These are phyloP conservation scores for Monosporascus sp. DNA, from an alignment of 2,329 filamentous ascomycete species.

Conservation along the genomic window DNA sequence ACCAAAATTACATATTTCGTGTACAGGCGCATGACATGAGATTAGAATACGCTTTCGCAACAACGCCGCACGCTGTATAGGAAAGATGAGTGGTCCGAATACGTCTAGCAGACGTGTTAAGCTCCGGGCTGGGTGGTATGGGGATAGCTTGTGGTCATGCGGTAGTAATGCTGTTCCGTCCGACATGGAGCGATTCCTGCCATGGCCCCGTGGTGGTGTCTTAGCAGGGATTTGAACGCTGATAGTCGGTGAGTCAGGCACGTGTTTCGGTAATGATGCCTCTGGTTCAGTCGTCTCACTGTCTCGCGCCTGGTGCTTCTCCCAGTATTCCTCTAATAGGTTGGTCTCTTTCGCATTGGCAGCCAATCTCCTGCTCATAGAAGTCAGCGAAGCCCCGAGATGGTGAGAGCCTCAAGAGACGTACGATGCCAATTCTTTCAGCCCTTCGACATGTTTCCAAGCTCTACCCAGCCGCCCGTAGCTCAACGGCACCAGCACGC, in stretches of 20 bases:
- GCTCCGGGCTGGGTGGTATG: conserved; percentile 82
- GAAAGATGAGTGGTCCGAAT: conserved; percentile 89
- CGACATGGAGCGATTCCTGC: conserved; percentile 54
- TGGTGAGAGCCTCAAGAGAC: conserved; percentile 20
- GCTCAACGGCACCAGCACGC: conserved; percentile 78
- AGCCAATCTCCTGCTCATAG: conserved; percentile 50
- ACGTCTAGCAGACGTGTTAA: conserved; percentile 70
- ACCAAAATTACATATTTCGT: conserved; percentile 87
- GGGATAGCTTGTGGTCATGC: conserved; percentile 62
- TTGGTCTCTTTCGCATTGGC: conserved; percentile 57
- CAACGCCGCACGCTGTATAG: conserved; percentile 80
- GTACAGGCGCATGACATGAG: conserved; percentile 79
- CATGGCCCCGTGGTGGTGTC: conserved; percentile 35
- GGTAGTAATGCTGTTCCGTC: conserved; percentile 55
- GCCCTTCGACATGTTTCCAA: conserved; percentile 76
- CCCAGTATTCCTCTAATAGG: conserved; percentile 77
- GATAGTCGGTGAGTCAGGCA: conserved; percentile 46
- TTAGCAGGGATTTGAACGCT: conserved; percentile 34
- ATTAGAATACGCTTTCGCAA: conserved; percentile 84
- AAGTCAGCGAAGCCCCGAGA: conserved; percentile 8
- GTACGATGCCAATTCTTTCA: conserved; percentile 71
- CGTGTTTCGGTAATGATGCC: conserved; percentile 32
- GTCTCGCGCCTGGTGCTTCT: conserved; percentile 46
- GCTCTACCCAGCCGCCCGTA: conserved; percentile 80
- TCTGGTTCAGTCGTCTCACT: conserved; percentile 31